phyloP scores from a whole-genome alignment of 139 green algal genomes.

The Trebouxia sp. region DNA sequence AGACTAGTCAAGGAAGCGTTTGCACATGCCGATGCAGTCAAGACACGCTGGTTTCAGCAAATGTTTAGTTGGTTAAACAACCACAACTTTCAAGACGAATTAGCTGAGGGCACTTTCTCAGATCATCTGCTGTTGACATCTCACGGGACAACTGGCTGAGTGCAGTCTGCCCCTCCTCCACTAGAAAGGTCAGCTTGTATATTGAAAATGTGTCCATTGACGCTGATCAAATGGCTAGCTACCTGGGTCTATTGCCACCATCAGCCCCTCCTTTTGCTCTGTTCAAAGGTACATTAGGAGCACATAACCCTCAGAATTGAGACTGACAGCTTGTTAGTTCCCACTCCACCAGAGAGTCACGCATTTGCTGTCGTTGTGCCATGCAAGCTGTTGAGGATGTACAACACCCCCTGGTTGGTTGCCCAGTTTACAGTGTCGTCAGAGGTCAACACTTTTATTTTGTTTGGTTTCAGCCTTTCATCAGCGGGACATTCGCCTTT shows the following conservation, averaged over 20 bases:
- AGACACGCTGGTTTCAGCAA: background rate
- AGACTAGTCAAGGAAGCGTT: background rate
- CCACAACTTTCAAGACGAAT: background rate
- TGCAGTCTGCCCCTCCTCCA: background rate
- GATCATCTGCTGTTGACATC: background rate
- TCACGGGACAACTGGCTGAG: background rate
- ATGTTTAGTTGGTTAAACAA: background rate
- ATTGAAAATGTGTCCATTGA: conserved; percentile 1
- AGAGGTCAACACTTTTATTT: too few species aligned
- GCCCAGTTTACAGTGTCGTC: too few species aligned
- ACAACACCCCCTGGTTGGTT: too few species aligned
- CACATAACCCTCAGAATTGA: too few species aligned
- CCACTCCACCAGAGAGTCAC: background rate
- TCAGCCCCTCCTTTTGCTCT: background rate
- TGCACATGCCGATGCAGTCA: background rate
- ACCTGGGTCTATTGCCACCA: background rate
- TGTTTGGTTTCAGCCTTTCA: too few species aligned
- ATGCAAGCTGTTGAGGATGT: too few species aligned
- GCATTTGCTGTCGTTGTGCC: background rate
- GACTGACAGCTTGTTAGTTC: too few species aligned
- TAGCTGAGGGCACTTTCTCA: background rate
- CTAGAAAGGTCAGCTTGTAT: background rate
- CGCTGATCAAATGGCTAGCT: background rate
- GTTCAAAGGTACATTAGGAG: background rate
- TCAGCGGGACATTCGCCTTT: too few species aligned